These are phyloP conservation scores for Solanum corneliomulleri DNA, from an alignment of 257 asterid genomes.

Conservation along the genomic window DNA sequence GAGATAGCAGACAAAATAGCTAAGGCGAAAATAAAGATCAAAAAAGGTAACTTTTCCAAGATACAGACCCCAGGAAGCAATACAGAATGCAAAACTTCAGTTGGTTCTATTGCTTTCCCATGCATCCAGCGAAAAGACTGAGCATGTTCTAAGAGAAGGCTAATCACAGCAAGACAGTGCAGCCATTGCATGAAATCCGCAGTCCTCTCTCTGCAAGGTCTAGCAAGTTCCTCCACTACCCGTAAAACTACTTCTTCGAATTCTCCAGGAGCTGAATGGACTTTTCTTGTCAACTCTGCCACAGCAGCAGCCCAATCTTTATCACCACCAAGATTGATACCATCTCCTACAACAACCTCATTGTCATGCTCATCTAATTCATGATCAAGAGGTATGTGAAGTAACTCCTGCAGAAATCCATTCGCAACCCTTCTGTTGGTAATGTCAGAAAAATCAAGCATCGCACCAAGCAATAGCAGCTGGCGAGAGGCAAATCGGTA, in stretches of 20 bases:
- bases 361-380: slow-evolving; percentile 74
- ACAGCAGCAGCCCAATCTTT: slow-evolving; percentile 91
- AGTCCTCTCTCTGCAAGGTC: slow-evolving; percentile 91
- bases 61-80: slow-evolving; percentile 88
- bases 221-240: slow-evolving; percentile 80
- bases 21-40: background rate
- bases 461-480: slow-evolving; percentile 70
- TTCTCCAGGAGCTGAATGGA: slow-evolving; percentile 75
- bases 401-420: slow-evolving; percentile 61
- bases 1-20: background rate
- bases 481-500: slow-evolving; percentile 80
- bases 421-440: slow-evolving; percentile 79
- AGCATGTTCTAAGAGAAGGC: slow-evolving; percentile 70
- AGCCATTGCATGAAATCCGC: slow-evolving; percentile 85
- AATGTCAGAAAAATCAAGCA: slow-evolving; percentile 85
- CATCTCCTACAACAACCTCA: slow-evolving; percentile 73
- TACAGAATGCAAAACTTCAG: slow-evolving; percentile 65
- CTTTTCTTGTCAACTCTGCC: slow-evolving; percentile 63
- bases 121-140: slow-evolving; percentile 61
- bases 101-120: slow-evolving; percentile 62
- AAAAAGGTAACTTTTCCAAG: background rate
- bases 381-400: slow-evolving; percentile 58
- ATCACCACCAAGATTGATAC: slow-evolving; percentile 91
- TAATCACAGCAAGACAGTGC: slow-evolving; percentile 77
- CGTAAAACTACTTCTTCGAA: slow-evolving; percentile 65